A percentile compares a stretch with the other conserved stretches of the same genome.
Conservation (phyloP, 2,329 filamentous ascomycete species). For the Fusarium drepaniforme region DNA sequence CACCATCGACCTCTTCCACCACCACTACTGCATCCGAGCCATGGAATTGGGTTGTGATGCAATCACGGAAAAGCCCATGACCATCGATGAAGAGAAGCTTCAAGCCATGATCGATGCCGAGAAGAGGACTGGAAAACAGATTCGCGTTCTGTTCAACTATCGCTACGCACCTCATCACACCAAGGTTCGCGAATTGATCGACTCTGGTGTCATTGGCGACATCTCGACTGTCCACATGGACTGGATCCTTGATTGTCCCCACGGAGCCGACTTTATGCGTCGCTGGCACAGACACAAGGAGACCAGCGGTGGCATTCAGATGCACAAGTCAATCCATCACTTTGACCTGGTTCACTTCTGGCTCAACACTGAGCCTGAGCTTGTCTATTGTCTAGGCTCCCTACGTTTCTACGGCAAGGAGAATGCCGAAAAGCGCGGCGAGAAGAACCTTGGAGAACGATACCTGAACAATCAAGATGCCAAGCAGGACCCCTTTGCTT, state of each 20-base stretch:
- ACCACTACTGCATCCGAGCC: conserved; percentile 70
- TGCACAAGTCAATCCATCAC: conserved; percentile 71
- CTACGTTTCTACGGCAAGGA: conserved; percentile 71
- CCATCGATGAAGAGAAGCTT: conserved; percentile 67
- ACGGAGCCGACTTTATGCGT: conserved; percentile 73
- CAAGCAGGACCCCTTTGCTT: conserved; percentile 67
- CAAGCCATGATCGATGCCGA: conserved; percentile 57
- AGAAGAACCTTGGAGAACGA: conserved; percentile 62
- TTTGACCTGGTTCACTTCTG: conserved; percentile 73
- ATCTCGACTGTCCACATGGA: conserved; percentile 72
- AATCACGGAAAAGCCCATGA: conserved; percentile 75
- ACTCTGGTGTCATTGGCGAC: conserved; percentile 65
- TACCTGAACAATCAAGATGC: conserved; percentile 64
- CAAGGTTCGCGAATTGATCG: conserved; percentile 66
- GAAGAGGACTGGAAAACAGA: conserved; percentile 52
- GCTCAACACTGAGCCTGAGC: conserved; percentile 66
- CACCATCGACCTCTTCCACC: conserved; percentile 72
- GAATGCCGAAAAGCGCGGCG: conserved; percentile 68
- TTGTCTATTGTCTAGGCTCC: conserved; percentile 69
- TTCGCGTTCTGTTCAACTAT: conserved; percentile 74
- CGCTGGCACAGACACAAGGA: conserved; percentile 72
- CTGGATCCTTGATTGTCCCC: conserved; percentile 72
- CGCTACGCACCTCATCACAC: conserved; percentile 74
- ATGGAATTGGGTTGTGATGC: conserved; percentile 71
- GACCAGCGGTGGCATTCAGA: conserved; percentile 70